Evolutionary conservation across 345 rosid species (phyloP).

Genomic region (Eucalyptus caleyi): DNA sequence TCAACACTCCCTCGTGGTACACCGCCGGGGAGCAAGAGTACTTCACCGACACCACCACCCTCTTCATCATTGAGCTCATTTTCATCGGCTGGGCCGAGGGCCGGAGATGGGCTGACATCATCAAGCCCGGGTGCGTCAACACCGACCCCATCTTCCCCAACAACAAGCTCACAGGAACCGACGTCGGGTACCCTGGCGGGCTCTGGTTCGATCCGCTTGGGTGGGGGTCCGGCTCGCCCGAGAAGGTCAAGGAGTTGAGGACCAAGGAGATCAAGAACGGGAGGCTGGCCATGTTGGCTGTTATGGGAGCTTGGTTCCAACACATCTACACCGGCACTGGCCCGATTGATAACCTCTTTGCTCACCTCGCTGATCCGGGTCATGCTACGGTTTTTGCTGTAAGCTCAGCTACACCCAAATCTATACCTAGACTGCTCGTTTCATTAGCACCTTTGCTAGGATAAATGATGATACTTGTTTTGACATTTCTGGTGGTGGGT

Average conservation of each 20-base stretch:
- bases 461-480: no score
- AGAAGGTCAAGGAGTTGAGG: slow-evolving; percentile 81
- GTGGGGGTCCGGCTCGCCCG: slow-evolving; percentile 80
- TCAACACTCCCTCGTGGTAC: slow-evolving; percentile 97
- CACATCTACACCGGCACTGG: slow-evolving; percentile 96
- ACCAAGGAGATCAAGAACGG: slow-evolving; percentile 97
- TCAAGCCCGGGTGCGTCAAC: slow-evolving; percentile 94
- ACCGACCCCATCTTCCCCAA: slow-evolving; percentile 95
- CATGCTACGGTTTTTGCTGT: slow-evolving; percentile 90
- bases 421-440: not conserved
- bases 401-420: slow-evolving; percentile 2
- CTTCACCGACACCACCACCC: slow-evolving; percentile 88
- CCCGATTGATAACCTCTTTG: slow-evolving; percentile 92
- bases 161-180: slow-evolving; percentile 94
- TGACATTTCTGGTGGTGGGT: not conserved
- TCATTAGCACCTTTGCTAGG: not conserved
- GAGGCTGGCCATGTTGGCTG: slow-evolving; percentile 95
- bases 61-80: slow-evolving; percentile 65
- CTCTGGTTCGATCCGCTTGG: slow-evolving; percentile 98
- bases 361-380: slow-evolving; percentile 97
- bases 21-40: slow-evolving; percentile 70
- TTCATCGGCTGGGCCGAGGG: slow-evolving; percentile 99
- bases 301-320: slow-evolving; percentile 99
- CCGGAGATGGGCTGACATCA: slow-evolving; percentile 89
- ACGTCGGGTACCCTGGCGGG: slow-evolving; percentile 99